These are phyloP conservation scores for Globisporangium mamillatum DNA, from an alignment of 352 stramenopile species.

Conservation along the genomic window DNA sequence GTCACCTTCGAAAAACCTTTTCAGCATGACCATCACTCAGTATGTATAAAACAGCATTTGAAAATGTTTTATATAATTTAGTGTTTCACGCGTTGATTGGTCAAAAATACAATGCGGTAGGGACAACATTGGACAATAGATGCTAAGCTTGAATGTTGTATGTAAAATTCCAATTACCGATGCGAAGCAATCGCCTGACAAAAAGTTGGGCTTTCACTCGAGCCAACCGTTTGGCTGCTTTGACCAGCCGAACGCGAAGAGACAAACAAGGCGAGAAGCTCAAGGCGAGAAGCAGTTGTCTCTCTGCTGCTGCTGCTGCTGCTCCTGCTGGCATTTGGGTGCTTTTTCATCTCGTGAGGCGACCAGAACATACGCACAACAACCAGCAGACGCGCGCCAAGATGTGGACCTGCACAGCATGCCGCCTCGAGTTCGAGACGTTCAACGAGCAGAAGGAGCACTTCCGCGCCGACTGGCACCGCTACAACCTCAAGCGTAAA, in stretches of 20 bases:
- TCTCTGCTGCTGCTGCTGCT: not conserved
- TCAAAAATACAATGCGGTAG: not conserved
- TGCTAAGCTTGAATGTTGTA: not conserved
- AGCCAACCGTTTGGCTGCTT: constrained; percentile 8
- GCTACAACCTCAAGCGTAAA: constrained; percentile 96
- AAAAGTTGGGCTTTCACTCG: constrained; percentile 3
- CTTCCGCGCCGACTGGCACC: constrained; percentile 97
- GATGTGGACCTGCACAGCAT: constrained; percentile 85
- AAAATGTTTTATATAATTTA: not conserved
- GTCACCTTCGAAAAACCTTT: constrained; percentile 16
- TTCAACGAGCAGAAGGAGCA: constrained; percentile 80
- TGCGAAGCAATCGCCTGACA: not conserved
- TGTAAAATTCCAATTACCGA: not conserved
- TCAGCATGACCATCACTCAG: not conserved
- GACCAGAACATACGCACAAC: not conserved
- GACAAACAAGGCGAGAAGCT: constrained; percentile 3
- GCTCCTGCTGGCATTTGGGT: not conserved
- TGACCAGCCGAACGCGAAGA: constrained; percentile 3
- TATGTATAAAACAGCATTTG: not conserved
- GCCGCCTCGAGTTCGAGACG: constrained; percentile 62
- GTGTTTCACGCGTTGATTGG: not conserved
- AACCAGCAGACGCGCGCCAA: not conserved
- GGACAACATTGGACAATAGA: not conserved
- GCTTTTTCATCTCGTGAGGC: not conserved
- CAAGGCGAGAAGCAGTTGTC: not conserved